These are phyloP conservation scores for Cichorium intybus DNA, from an alignment of 140 eudicot genomes.

Conservation along the genomic window DNA sequence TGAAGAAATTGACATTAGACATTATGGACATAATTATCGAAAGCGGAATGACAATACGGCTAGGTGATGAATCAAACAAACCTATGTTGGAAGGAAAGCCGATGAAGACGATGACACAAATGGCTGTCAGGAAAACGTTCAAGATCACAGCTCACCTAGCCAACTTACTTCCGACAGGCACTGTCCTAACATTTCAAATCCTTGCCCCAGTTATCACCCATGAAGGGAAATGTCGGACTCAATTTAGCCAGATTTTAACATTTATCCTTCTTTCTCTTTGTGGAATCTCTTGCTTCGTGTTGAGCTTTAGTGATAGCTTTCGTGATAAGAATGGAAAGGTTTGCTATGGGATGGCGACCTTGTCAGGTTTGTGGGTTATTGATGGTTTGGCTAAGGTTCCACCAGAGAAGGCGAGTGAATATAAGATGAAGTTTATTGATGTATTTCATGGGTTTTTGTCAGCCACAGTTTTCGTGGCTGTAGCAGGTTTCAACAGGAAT, in stretches of 20 bases:
- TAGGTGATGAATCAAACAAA: constrained; percentile 21
- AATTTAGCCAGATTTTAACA: constrained; percentile 32
- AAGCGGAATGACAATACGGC: neutral
- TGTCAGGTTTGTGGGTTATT: constrained; percentile 62
- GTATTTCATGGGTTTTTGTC: constrained; percentile 66
- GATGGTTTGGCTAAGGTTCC: constrained; percentile 50
- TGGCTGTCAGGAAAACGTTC: constrained; percentile 52
- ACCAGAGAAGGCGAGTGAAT: constrained; percentile 33
- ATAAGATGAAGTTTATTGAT: constrained; percentile 48
- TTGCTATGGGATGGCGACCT: constrained; percentile 70
- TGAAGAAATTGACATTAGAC: neutral
- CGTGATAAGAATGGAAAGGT: constrained; percentile 72
- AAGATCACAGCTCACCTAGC: constrained; percentile 60
- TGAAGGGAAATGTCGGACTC: constrained; percentile 60
- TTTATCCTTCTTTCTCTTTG: constrained; percentile 41
- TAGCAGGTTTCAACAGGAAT: constrained; percentile 64
- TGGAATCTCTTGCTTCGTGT: constrained; percentile 50
- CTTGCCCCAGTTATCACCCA: constrained; percentile 60
- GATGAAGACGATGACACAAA: constrained; percentile 39
- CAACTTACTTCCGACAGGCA: constrained; percentile 87
- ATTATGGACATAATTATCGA: constrained; percentile 21
- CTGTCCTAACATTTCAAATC: constrained; percentile 66
- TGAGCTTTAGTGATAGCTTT: constrained; percentile 69
- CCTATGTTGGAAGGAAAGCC: constrained; percentile 46
- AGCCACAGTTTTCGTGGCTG: constrained; percentile 49